These are phyloP conservation scores for Candida freyschussii DNA, from an alignment of 1,139 yeast species.

Conservation along the genomic window DNA sequence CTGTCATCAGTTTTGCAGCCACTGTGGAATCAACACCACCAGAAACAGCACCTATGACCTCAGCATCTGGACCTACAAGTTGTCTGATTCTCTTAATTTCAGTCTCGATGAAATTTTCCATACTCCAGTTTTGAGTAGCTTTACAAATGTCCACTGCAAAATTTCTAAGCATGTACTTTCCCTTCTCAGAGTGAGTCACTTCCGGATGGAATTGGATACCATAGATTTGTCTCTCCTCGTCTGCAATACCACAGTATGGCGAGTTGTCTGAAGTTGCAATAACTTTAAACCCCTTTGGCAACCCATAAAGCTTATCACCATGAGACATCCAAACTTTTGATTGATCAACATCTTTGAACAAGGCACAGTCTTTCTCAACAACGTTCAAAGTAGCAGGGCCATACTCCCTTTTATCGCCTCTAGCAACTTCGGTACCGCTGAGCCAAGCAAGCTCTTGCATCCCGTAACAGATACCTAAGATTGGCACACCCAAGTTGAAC, in stretches of 20 bases:
- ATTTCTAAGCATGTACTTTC: conserved; percentile 80
- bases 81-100: conserved; percentile 89
- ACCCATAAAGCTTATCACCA: conserved; percentile 89
- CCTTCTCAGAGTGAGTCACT: conserved; percentile 93
- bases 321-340: conserved; percentile 98
- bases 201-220: conserved; percentile 99
- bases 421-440: conserved; percentile 90
- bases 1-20: conserved; percentile 96
- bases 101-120: conserved; percentile 95
- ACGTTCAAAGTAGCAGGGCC: conserved; percentile 93
- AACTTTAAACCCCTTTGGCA: conserved; percentile 84
- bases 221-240: conserved; percentile 66
- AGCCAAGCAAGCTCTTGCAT: conserved; percentile 99
- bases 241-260: conserved; percentile 90
- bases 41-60: conserved; percentile 98
- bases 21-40: conserved; percentile 99
- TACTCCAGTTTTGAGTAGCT: conserved; percentile 90
- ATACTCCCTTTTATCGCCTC: conserved; percentile 97
- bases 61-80: conserved; percentile 95
- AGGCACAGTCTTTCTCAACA: conserved; percentile 58
- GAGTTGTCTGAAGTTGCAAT: conserved; percentile 93
- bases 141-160: conserved; percentile 90
- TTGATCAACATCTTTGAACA: conserved; percentile 85
- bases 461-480: conserved; percentile 97
- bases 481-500: conserved; percentile 87